Base-by-base conservation (phyloP, 2,329 filamentous ascomycete species). In the Alternaria sp. region DNA sequence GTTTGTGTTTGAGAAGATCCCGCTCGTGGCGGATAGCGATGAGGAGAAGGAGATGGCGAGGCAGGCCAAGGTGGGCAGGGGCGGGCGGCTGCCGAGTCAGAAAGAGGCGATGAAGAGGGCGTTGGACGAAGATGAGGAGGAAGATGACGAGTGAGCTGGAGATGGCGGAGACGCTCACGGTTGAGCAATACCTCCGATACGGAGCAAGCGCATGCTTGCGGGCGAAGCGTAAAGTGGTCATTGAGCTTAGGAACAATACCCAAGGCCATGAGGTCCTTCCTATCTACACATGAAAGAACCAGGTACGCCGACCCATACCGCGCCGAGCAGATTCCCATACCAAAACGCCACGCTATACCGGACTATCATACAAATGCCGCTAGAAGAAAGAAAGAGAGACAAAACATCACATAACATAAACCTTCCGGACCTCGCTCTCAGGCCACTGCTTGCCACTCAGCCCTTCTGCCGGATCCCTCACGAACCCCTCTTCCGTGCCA, bases 371-470 rank as follows among this genome's bases (percentile, higher is more conserved):
- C 56, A 52, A n/a, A 13, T 54, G 36, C 32, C 23, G 19, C 19
- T 53, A 4, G 19, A 51, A 17, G 21, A 45, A 44, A 32, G n/a
- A 25, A 28, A 19, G 13, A 59, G 5, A 51, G 17, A 40, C 36
- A 51, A 19, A 30, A 32, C 40, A 25, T 73, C 62, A 97, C 57
- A 93, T 93, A 63, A 98, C 97, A 77, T 90, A 99, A 21, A 98
- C 93, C 83, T 96, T 97, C 83, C 91, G 91, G 62, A 96, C 82
- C 59, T 88, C 84, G 2, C 85, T 84, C 57, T 85, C 82, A 40
- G 57, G 61, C 61, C 87, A 85, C 4, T 61, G 57, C 55, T 75
- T 68, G 1, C 84, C 79, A 73, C 86, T 96, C 11, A 91, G 81
- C 54, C 90, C 90, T 2, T 72, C 76, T 23, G 80, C 89, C 19